Evolutionary conservation across 495 filamentous ascomycete genomes (phyloP).

Genomic region (Niebla homalea): DNA sequence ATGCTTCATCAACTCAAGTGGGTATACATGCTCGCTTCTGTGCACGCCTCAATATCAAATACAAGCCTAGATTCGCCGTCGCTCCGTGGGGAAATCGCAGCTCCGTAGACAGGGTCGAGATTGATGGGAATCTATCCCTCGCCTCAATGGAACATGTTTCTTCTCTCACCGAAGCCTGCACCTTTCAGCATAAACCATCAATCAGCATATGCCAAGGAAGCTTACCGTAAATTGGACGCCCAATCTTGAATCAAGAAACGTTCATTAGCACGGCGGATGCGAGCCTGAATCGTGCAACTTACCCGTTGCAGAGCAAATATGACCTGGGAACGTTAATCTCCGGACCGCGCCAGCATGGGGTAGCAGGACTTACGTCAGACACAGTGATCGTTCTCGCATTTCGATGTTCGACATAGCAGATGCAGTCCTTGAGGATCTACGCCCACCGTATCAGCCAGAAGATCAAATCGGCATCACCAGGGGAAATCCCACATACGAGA

Average conservation of each 20-base stretch:
- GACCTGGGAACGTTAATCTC: constrained; percentile 31
- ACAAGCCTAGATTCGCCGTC: too few relatives aligned
- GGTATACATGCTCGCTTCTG: too few relatives aligned
- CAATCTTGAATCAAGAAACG: constrained; percentile 14
- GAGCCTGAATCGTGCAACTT: constrained; percentile 10
- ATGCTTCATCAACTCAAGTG: too few relatives aligned
- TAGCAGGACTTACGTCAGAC: constrained; percentile 40
- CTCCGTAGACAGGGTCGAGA: too few relatives aligned
- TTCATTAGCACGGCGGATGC: not conserved
- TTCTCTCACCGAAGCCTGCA: constrained; percentile 3
- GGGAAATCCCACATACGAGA: constrained; percentile 29
- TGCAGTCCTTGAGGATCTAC: constrained; percentile 41
- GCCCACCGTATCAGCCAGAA: not conserved
- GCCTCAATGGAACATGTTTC: not conserved
- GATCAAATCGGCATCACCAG: not conserved
- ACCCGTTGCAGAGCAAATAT: constrained; percentile 42
- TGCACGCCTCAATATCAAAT: too few relatives aligned
- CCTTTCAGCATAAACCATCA: not conserved
- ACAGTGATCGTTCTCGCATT: constrained; percentile 47
- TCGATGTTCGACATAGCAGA: constrained; percentile 37
- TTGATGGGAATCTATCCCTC: too few relatives aligned
- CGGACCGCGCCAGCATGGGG: not conserved
- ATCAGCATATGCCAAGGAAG: not conserved
- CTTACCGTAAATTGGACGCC: constrained; percentile 26
- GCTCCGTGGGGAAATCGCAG: too few relatives aligned